A percentile compares a stretch with the other conserved stretches of the same genome.
These are phyloP conservation scores for Nicotiana undulata DNA, from an alignment of 257 asterid species.

Conservation along the genomic window DNA sequence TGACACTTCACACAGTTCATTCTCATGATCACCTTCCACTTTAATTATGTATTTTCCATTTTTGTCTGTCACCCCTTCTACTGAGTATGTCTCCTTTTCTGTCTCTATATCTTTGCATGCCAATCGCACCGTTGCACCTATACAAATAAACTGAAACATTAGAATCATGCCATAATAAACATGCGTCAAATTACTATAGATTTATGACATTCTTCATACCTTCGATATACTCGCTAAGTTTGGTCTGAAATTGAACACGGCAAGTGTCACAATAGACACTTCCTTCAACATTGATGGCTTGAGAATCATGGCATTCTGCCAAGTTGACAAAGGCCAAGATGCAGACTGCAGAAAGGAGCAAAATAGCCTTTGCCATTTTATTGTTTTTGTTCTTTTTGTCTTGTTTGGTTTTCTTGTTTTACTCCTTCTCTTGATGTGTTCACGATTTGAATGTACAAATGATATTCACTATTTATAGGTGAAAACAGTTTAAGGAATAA, in stretches of 20 bases:
- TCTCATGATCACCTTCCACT: constrained; percentile 29
- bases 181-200: neutral
- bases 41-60: constrained; percentile 22
- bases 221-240: neutral
- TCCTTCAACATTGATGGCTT: constrained; percentile 2
- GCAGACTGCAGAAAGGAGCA: constrained; percentile 5
- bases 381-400: neutral
- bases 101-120: constrained; percentile 20
- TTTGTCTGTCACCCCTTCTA: constrained; percentile 12
- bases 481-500: neutral
- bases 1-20: constrained; percentile 30
- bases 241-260: neutral
- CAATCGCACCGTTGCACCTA: constrained; percentile 29
- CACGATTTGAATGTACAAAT: neutral
- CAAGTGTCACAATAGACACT: constrained; percentile 15
- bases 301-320: neutral
- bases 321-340: constrained; percentile 16
- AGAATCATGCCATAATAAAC: too few relatives aligned
- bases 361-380: constrained; percentile 10
- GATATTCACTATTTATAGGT: neutral
- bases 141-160: too few relatives aligned
- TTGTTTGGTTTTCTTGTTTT: neutral
- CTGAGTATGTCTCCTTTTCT: constrained; percentile 1
- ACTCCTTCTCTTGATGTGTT: neutral
- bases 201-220: neutral